Base-by-base conservation (phyloP, 2,329 filamentous ascomycete genomes). In the Colletotrichum truncatum region DNA sequence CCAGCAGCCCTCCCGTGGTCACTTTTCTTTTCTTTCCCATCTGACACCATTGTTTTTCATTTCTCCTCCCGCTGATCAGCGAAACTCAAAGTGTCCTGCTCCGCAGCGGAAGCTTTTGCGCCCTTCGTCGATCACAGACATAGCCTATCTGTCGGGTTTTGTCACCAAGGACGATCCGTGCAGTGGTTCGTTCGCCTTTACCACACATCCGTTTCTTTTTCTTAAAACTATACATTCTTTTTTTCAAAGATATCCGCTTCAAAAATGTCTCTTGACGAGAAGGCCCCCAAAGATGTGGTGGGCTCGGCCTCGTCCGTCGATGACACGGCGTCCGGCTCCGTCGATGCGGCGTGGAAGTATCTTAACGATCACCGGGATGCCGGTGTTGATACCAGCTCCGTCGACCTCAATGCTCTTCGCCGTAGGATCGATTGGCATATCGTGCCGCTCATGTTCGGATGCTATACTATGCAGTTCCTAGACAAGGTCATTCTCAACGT, bases 401-500 rank as follows among this genome's bases (percentile, higher is more conserved):
- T 83, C 34, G 75, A 85, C 67, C 75, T 87, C 48, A 75, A 76
- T 65, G 75, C 75, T 2, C 73, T 89, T 43, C 77, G 85, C 4
- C 82, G 83, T 65, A 87, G 84, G 74, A 83, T 90, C 51, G 87
- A 90, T 70, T 84, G 78, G 77, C 83, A 80, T 51, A 86, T 90
- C 56, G 79, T 90, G 32, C 87, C 87, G 0, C 78, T 89, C 56
- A 88, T 89, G 85, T 89, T 89, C 66, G 75, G 81, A 45, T 86
- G 83, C 71, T 90, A 90, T 71, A 84, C 84, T n/a, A 81, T 89
- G 76, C 87, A 89, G 70, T 89, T 89, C 69, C 78, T 89, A 45
- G 88, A 90, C 78, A 90, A 90, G 75, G 85, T 89, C 65, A 82
- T 87, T 26, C 81, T 89, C 45, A 90, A 90, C 70, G 86, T 88